Evolutionary conservation across 73 alveolate species (phyloP).

Genomic region (Paraurostyla sp.): DNA sequence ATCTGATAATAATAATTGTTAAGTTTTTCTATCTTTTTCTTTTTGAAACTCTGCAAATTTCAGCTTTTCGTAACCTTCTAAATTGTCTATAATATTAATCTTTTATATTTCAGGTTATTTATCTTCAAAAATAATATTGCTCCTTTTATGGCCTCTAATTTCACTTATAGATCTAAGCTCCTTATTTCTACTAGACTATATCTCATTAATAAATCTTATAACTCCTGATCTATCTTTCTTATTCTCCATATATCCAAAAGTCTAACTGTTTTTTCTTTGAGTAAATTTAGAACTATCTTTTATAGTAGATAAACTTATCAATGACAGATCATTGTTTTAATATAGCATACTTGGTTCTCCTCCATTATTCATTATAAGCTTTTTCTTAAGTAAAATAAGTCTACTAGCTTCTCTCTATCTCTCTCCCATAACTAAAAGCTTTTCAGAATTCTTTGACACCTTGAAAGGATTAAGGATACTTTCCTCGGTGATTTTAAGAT

Average conservation of each 20-base stretch:
- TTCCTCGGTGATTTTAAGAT: background rate
- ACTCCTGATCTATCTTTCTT: slow-evolving; percentile 42
- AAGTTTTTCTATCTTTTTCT: background rate
- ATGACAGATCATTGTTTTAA: background rate
- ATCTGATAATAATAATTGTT: background rate
- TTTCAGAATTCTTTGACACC: background rate
- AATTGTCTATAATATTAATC: slow-evolving; percentile 12
- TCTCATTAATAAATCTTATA: slow-evolving; percentile 31
- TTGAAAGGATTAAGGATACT: background rate
- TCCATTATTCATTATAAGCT: background rate
- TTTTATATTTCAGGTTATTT: background rate
- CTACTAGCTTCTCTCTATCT: slow-evolving; percentile 22
- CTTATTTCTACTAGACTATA: background rate
- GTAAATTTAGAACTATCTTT: no score
- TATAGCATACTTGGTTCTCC: background rate
- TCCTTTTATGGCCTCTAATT: background rate
- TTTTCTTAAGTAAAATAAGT: background rate
- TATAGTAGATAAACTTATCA: background rate
- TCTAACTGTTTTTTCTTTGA: background rate
- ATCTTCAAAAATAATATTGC: background rate
- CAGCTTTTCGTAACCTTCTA: slow-evolving; percentile 1
- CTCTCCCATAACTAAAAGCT: background rate
- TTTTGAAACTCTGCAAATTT: background rate
- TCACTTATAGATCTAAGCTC: slow-evolving; percentile 13
- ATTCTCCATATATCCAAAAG: slow-evolving; percentile 19